Evolutionary conservation across 1,284 basidiomycete species (phyloP).

Genomic region (Puccinia novopanici): DNA sequence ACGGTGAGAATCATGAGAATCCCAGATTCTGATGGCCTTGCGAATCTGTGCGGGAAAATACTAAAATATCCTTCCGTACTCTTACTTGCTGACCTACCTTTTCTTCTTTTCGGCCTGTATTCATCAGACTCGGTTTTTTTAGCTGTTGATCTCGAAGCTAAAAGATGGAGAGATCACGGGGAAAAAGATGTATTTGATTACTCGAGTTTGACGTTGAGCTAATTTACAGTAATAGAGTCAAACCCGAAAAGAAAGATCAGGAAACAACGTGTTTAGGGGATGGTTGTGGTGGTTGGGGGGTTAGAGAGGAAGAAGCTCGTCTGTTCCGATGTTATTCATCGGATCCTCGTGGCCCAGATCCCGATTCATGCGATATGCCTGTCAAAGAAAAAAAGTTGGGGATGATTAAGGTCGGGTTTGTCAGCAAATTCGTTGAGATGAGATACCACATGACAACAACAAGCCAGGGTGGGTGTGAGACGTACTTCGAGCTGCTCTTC

Average conservation of each 20-base stretch:
- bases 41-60: no score
- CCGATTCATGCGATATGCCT: constrained; percentile 77
- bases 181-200: background rate
- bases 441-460: constrained; percentile 56
- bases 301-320: constrained; percentile 58
- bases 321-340: constrained; percentile 80
- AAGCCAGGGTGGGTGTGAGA: constrained; percentile 59
- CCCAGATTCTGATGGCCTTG: no score
- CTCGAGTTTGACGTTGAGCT: background rate
- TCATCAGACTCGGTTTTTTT: no score
- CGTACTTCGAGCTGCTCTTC: constrained; percentile 67
- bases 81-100: no score
- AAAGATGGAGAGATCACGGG: no score
- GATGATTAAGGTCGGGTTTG: constrained; percentile 64
- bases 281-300: background rate
- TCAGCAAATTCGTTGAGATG: constrained; percentile 82
- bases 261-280: background rate
- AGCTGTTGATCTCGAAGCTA: background rate
- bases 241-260: background rate
- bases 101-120: no score
- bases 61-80: no score
- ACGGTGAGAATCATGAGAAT: no score
- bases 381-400: constrained; percentile 61
- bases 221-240: background rate
- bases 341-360: constrained; percentile 72